Base-by-base conservation (phyloP, 148 eudicot species). In the Dianthus caryophyllus region DNA sequence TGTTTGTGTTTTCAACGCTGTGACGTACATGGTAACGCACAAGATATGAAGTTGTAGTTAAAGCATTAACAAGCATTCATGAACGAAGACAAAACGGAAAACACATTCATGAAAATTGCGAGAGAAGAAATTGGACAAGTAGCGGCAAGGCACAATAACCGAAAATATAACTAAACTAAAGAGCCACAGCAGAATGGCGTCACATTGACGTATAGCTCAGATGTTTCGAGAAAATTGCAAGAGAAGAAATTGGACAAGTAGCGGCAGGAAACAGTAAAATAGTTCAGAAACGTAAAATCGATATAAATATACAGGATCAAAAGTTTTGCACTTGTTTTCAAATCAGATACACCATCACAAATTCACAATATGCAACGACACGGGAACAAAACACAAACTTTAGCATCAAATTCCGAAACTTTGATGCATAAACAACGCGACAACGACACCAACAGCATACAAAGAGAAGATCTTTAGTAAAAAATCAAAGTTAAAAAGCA, bases 401-500 rank as follows among this genome's bases (percentile, higher is more conserved):
- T 53, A 22, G 10, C 22, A 16, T 27, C 6, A 22, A 9, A 27
- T 22, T 53, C 25, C 25, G 29, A 21, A 36, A 36, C 26, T 56
- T 29, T 22, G 18, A 36, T 0, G 16, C 64, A 33, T 17, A 20
- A 33, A 60, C 15, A 25, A 36, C 26, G 5, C 26, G 24, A 7
- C 44, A 36, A 60, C 26, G 24, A 60, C 26, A 60, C 16, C 29
- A 13, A 61, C 26, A 38, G 41, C 49, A 39, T 31, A 4, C 18
- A 57, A 3, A 57, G 39, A 29, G 1, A 17, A 15, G 7, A 57
- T n/a, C n/a, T n/a, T n/a, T n/a, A 14, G 9, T 6, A 7, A 20
- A 17, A 16, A 57, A 57, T 57, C 61, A 57, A 57, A 2, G 38
- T 30, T 18, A 18, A 57, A 57, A 57, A 57, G 61, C 11, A 57